A percentile compares a stretch with the other conserved stretches of the same genome.
Evolutionary conservation across 176 grass and related monocot genomes (phyloP).

Genomic region (Oryza rufipogon): DNA sequence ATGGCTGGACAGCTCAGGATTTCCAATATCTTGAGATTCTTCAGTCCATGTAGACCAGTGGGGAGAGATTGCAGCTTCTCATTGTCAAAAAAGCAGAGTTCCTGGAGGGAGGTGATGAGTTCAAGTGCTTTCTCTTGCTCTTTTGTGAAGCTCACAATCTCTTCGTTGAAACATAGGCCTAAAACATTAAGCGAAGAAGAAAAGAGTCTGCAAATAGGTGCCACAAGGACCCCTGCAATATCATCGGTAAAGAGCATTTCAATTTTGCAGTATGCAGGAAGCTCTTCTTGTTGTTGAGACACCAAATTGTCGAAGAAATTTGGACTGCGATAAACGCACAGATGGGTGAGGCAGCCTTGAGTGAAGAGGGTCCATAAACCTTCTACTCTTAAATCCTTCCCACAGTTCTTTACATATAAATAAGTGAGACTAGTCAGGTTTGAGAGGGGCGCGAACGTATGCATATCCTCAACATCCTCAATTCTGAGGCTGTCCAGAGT

Average conservation of each 20-base stretch:
- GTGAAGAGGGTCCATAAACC: neutral
- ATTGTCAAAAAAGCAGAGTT: too few relatives aligned
- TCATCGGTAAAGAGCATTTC: neutral
- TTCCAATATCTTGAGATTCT: too few relatives aligned
- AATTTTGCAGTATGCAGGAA: neutral
- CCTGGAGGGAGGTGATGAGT: too few relatives aligned
- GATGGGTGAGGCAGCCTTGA: neutral
- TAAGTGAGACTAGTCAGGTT: neutral
- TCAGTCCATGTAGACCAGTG: too few relatives aligned
- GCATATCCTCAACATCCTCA: neutral
- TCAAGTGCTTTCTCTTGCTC: too few relatives aligned
- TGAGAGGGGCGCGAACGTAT: neutral
- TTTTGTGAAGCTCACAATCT: too few relatives aligned
- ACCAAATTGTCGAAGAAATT: neutral
- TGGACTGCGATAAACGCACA: accelerated
- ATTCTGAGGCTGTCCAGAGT: neutral
- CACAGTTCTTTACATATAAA: neutral
- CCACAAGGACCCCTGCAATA: neutral
- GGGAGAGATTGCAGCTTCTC: too few relatives aligned
- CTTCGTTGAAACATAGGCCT: too few relatives aligned
- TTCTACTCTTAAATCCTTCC: neutral
- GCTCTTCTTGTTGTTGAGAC: neutral
- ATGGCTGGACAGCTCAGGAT: too few relatives aligned
- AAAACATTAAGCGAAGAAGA: neutral
- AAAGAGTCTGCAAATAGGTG: neutral